These are phyloP conservation scores for Vitis hybrid DNA, from an alignment of 177 flowering plant genomes.

Conservation along the genomic window DNA sequence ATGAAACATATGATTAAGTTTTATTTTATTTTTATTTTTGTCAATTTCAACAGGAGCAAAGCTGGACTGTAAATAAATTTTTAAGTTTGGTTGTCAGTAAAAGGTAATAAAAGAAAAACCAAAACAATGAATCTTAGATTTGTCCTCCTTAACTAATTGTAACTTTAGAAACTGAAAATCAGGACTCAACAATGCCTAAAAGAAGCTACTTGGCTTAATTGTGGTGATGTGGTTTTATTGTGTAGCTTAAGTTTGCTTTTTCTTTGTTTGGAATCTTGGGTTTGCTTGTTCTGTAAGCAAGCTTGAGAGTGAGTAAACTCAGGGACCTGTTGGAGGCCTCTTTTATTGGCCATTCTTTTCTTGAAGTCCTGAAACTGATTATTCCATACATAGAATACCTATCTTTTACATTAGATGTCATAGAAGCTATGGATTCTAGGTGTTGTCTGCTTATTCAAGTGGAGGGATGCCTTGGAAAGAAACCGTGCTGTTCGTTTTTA, in stretches of 20 bases:
- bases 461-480: slow-evolving; percentile 29
- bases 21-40: too few species aligned
- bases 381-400: not conserved
- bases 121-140: too few species aligned
- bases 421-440: slow-evolving; percentile 17
- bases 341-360: slow-evolving; percentile 26
- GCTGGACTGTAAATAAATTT: too few species aligned
- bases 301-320: slow-evolving; percentile 9
- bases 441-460: slow-evolving; percentile 26
- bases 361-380: slow-evolving; percentile 18
- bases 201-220: not conserved
- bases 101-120: too few species aligned
- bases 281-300: slow-evolving; percentile 30
- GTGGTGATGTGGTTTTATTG: not conserved
- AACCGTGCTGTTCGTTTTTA: slow-evolving; percentile 25
- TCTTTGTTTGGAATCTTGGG: slow-evolving; percentile 20
- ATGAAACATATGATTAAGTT: too few species aligned
- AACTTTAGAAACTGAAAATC: too few species aligned
- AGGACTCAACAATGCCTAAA: too few species aligned
- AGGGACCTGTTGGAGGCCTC: slow-evolving; percentile 3
- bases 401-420: slow-evolving; percentile 6
- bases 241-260: slow-evolving; percentile 12
- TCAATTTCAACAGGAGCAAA: too few species aligned
- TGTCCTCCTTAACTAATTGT: too few species aligned
- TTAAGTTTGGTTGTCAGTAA: too few species aligned